Percentiles rank a stretch among this genome's conserved stretches.
phyloP scores from a whole-genome alignment of 495 filamentous ascomycete species.

The Hypomontagnella monticulosa region DNA sequence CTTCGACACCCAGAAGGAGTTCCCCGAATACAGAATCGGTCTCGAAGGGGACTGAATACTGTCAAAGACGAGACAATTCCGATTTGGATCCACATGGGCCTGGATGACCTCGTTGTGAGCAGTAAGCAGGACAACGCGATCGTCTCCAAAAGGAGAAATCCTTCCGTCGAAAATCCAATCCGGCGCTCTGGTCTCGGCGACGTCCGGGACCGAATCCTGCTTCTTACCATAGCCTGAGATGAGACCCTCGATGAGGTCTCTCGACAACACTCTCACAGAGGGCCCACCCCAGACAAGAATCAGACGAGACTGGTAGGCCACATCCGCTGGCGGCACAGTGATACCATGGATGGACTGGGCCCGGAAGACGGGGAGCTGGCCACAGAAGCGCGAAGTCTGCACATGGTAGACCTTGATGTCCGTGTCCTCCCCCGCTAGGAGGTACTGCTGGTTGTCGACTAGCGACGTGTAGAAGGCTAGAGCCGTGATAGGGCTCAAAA shows the following conservation, averaged over 20 bases:
- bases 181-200: conserved; percentile 52
- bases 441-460: conserved; percentile 46
- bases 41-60: conserved; percentile 73
- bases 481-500: conserved; percentile 67
- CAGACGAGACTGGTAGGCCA: conserved; percentile 26
- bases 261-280: conserved; percentile 45
- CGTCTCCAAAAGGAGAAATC: conserved; percentile 52
- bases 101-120: conserved; percentile 81
- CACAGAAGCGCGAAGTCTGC: conserved; percentile 47
- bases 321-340: conserved; percentile 44
- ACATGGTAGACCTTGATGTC: conserved; percentile 70
- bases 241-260: conserved; percentile 33
- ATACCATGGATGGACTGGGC: conserved; percentile 78
- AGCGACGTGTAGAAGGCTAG: conserved; percentile 56
- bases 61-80: conserved; percentile 41
- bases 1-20: conserved; percentile 67
- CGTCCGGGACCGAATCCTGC: conserved; percentile 1
- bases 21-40: conserved; percentile 88
- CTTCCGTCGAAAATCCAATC: conserved; percentile 90
- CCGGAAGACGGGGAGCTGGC: conserved; percentile 62
- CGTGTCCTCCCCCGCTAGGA: conserved; percentile 80
- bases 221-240: conserved; percentile 20
- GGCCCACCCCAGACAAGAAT: conserved; percentile 68
- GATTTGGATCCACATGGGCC: conserved; percentile 37
- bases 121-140: conserved; percentile 67